phyloP scores from a whole-genome alignment of 2,329 filamentous ascomycete species.

The Phyllosticta citribraziliensis region DNA sequence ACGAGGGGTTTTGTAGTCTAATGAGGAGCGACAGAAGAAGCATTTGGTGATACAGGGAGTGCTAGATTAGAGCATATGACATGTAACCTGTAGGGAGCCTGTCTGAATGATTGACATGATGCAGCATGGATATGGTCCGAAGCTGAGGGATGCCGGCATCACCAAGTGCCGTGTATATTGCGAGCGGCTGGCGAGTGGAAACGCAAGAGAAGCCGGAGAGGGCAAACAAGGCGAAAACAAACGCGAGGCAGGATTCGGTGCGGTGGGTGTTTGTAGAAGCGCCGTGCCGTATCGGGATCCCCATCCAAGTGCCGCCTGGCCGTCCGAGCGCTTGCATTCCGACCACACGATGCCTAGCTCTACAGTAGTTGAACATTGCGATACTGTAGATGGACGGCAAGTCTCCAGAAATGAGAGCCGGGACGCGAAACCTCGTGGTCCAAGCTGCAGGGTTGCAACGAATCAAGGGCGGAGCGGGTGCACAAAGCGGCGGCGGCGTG shows the following conservation, averaged over 20 bases:
- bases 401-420: too few species aligned
- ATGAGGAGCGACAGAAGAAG: neutral
- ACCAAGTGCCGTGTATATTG: neutral
- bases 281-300: neutral
- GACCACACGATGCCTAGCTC: too few species aligned
- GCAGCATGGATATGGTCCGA: neutral
- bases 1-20: neutral
- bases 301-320: neutral
- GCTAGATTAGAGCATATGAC: neutral
- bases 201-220: neutral
- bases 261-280: neutral
- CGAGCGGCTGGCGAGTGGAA: neutral
- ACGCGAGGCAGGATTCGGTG: neutral
- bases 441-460: neutral
- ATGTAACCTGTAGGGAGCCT: neutral
- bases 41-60: neutral
- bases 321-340: neutral
- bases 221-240: neutral
- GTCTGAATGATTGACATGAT: neutral
- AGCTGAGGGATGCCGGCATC: neutral
- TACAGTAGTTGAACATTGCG: too few species aligned
- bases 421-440: neutral
- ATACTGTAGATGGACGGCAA: too few species aligned
- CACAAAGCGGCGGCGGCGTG: neutral
- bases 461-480: neutral